Conservation (phyloP, 768 basidiomycete genomes). For the Clitopilus passeckerianus region DNA sequence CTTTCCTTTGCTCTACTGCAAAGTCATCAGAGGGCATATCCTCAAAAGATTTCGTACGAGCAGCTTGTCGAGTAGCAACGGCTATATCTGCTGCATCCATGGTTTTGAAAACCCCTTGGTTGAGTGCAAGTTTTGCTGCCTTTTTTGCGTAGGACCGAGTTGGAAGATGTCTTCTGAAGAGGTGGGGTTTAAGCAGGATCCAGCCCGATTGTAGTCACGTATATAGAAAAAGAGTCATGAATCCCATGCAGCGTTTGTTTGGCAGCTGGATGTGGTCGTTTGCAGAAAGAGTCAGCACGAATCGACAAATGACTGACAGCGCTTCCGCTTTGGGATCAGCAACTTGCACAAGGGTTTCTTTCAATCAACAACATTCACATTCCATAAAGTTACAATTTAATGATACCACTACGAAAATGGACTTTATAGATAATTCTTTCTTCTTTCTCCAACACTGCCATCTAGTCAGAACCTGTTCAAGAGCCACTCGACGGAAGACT, state of each 20-base stretch:
- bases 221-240: neutral
- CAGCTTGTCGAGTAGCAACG: neutral
- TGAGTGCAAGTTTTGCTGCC: neutral
- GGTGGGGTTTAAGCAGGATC: neutral
- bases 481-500: constrained; percentile 44
- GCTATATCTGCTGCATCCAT: neutral
- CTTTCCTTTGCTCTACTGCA: neutral
- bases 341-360: too few species aligned
- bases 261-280: too few species aligned
- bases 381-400: too few species aligned
- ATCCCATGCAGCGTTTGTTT: too few species aligned
- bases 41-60: neutral
- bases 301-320: too few species aligned
- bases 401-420: neutral
- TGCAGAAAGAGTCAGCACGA: too few species aligned
- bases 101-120: neutral
- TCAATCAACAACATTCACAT: too few species aligned
- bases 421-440: neutral
- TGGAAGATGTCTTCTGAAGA: neutral
- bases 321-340: too few species aligned
- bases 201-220: neutral
- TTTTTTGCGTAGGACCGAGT: neutral
- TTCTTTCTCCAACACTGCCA: neutral
- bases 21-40: neutral
- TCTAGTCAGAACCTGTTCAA: constrained; percentile 5